These are phyloP conservation scores for Neonectria hederae DNA, from an alignment of 2,329 filamentous ascomycete species.

Conservation along the genomic window DNA sequence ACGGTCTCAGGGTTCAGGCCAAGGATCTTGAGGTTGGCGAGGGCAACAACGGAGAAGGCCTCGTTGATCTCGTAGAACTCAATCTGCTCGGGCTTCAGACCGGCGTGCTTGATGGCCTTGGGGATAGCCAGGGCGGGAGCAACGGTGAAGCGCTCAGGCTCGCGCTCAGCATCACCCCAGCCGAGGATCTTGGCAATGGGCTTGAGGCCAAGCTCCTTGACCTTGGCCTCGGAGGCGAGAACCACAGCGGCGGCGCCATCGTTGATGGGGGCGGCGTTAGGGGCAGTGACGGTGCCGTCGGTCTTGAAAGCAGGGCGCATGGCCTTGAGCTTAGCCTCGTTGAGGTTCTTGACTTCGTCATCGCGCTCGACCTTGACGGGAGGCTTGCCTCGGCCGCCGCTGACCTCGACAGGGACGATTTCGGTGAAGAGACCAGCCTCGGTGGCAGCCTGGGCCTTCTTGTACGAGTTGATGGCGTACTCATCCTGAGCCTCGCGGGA, in stretches of 20 bases:
- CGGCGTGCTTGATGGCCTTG: conserved; percentile 96
- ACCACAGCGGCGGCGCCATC: conserved; percentile 94
- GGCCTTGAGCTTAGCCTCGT: conserved; percentile 81
- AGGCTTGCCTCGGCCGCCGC: conserved; percentile 90
- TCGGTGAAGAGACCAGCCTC: conserved; percentile 86
- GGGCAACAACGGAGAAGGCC: conserved; percentile 94
- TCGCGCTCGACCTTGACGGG: conserved; percentile 81
- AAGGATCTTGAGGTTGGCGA: conserved; percentile 96
- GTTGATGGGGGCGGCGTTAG: conserved; percentile 95
- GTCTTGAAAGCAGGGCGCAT: conserved; percentile 87
- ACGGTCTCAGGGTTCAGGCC: conserved; percentile 83
- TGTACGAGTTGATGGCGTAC: conserved; percentile 94
- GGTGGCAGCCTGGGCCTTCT: conserved; percentile 89
- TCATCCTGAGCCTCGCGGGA: conserved; percentile 89
- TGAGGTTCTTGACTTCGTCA: conserved; percentile 96
- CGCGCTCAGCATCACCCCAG: conserved; percentile 93
- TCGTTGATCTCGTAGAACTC: conserved; percentile 99
- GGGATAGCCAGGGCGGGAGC: conserved; percentile 93
- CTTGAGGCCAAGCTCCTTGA: conserved; percentile 90
- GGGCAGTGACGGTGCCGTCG: conserved; percentile 90
- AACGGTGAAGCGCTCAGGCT: conserved; percentile 95
- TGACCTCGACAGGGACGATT: conserved; percentile 89
- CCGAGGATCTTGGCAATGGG: conserved; percentile 96
- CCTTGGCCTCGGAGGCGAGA: conserved; percentile 91
- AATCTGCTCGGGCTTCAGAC: conserved; percentile 77